phyloP scores from a whole-genome alignment of 108 stramenopile species.

The Skeletonema potamos region DNA sequence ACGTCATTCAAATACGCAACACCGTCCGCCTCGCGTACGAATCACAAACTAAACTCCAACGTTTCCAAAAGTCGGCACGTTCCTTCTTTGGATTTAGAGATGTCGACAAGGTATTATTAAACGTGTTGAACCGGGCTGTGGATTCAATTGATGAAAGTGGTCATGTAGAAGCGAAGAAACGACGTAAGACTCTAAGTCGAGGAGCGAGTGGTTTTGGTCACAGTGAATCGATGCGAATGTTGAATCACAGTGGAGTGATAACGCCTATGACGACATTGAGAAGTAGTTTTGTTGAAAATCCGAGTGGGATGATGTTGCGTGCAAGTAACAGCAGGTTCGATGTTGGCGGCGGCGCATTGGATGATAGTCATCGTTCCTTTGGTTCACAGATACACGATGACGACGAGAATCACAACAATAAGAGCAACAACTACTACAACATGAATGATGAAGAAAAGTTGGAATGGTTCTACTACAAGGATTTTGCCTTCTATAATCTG shows the following conservation, averaged over 20 bases:
- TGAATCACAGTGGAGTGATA: constrained; percentile 21
- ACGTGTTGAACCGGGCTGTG: background rate
- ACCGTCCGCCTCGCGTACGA: constrained; percentile 1
- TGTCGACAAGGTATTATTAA: constrained; percentile 12
- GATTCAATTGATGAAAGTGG: background rate
- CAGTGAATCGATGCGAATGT: constrained; percentile 7
- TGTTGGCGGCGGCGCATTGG: background rate
- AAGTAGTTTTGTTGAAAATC: background rate
- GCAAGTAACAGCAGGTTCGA: background rate
- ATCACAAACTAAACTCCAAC: constrained; percentile 1
- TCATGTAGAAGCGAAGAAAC: background rate
- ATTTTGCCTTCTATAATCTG: constrained; percentile 48
- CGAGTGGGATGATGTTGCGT: background rate
- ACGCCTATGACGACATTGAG: background rate
- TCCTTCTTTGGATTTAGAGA: constrained; percentile 27
- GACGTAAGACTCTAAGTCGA: background rate
- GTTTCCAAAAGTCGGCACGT: background rate
- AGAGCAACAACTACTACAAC: background rate
- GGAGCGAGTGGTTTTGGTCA: background rate
- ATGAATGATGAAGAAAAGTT: constrained; percentile 13
- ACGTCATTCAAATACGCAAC: constrained; percentile 22
- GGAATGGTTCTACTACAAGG: constrained; percentile 54
- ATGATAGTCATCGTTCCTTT: background rate
- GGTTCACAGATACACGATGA: background rate
- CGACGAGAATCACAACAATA: background rate